These are phyloP conservation scores for Coemansia pectinata DNA, from an alignment of 192 early-diverging fungal genomes.

Conservation along the genomic window DNA sequence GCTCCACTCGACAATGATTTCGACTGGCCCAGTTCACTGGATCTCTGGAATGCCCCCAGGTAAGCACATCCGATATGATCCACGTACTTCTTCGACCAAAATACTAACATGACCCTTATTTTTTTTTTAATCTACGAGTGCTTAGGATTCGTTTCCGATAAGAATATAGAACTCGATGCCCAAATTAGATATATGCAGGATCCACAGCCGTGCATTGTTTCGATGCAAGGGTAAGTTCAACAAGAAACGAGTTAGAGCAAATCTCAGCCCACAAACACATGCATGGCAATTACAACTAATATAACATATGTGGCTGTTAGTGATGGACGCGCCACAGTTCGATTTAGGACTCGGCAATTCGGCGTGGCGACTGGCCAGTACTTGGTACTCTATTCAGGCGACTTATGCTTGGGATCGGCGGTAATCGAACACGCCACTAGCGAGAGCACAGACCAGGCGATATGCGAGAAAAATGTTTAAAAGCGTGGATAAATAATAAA, in stretches of 20 bases:
- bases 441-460: not conserved
- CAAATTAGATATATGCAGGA: constrained; percentile 65
- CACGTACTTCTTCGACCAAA: not conserved
- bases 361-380: constrained; percentile 67
- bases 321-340: constrained; percentile 29
- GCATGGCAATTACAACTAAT: not conserved
- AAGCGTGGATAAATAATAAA: constrained; percentile 19
- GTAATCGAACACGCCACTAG: constrained; percentile 35
- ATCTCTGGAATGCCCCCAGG: constrained; percentile 37
- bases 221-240: constrained; percentile 22
- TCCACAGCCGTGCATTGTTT: constrained; percentile 50
- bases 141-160: constrained; percentile 8
- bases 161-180: constrained; percentile 34
- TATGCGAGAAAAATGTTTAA: constrained; percentile 6
- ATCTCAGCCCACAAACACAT: not conserved
- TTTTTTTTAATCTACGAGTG: not conserved
- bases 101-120: not conserved
- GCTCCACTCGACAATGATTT: constrained; percentile 16
- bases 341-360: constrained; percentile 58
- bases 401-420: constrained; percentile 68
- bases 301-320: not conserved
- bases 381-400: constrained; percentile 61
- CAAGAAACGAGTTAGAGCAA: not conserved
- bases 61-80: not conserved
- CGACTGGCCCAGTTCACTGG: constrained; percentile 54